Evolutionary conservation across 768 basidiomycete species (phyloP), one percentile per base, ranked within the genome.

Genomic region (Lactifluus pinguis): DNA sequence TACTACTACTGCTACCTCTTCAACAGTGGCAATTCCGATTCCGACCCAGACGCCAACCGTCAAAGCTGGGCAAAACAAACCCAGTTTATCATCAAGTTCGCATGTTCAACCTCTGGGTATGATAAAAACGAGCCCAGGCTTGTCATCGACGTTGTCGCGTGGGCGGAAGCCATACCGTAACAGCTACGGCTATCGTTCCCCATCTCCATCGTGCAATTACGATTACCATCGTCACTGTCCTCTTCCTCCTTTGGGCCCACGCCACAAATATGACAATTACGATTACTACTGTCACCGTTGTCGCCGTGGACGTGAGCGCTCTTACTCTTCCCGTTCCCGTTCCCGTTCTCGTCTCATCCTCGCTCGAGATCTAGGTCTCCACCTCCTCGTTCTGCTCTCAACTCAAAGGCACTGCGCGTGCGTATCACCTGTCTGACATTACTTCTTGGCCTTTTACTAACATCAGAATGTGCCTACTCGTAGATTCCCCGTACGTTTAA

Each of bases 401-500:
- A 30, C 48, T 41, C 17, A 11, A 13, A 4, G 5, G 44, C 19
- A 7, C 50, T 14, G 52, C 21, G 2, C 42, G 50, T 58, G 50
- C 29, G 41, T 21, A 11, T 21, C 30, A 6, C 13, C 9, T 25
- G 42, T 25, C 2, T 7, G 8, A 7, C 14, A 11, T 32, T 1
- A 4, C 50, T 10, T 45, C 39, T n/a, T 13, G n/a, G 39, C 15
- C 17, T 44, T 49, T 25, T 58, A 52, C 54, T 52, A 7, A 38
- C 67, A 15, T 29, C 7, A 38, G 56, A 34, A 21, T 50, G 11
- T 30, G 5, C 6, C 5, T 38, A 41, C 47, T 42, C 29, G 21
- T 64, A 83, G 83, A 85, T 87, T 66, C 80, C 81, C 45, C 79
- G 84, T 85, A 60, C 65, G 80, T 72, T 6, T 32, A 53, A 4